These are phyloP conservation scores for Globisporangium yorkense DNA, from an alignment of 352 stramenopile genomes.

Conservation along the genomic window DNA sequence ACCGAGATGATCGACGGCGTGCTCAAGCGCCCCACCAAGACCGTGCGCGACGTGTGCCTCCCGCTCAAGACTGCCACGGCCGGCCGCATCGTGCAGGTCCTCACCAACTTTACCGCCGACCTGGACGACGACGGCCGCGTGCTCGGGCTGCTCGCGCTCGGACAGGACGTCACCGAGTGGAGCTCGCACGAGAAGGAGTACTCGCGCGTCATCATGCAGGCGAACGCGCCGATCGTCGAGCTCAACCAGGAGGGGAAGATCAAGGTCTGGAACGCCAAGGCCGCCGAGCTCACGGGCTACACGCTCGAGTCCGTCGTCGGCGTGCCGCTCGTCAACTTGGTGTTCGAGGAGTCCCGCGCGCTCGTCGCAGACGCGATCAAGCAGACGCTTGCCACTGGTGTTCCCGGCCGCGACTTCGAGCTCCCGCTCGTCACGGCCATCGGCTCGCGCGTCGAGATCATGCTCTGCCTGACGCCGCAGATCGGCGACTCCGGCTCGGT, in stretches of 20 bases:
- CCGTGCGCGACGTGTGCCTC: conserved; percentile 35
- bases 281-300: conserved; percentile 58
- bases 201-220: conserved; percentile 57
- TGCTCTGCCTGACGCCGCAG: conserved; percentile 50
- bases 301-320: conserved; percentile 38
- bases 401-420: conserved; percentile 43
- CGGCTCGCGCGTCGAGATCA: conserved; percentile 42
- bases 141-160: conserved; percentile 1
- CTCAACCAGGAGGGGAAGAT: conserved; percentile 57
- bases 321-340: conserved; percentile 32
- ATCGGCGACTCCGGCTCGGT: conserved; percentile 32
- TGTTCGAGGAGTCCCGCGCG: conserved; percentile 38
- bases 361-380: conserved; percentile 39
- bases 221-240: conserved; percentile 74
- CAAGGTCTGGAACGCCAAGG: conserved; percentile 65
- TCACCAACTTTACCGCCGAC: conserved; percentile 43
- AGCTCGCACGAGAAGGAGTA: conserved; percentile 45
- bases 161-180: conserved; percentile 49
- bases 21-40: conserved; percentile 13
- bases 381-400: conserved; percentile 37
- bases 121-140: conserved; percentile 14
- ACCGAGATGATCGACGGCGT: conserved; percentile 12
- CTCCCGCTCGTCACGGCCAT: conserved; percentile 42
- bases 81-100: conserved; percentile 23
- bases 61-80: conserved; percentile 15